Evolutionary conservation across 2,329 filamentous ascomycete genomes (phyloP), one percentile per base, ranked within the genome.

Genomic region (Scedosporium boydii): DNA sequence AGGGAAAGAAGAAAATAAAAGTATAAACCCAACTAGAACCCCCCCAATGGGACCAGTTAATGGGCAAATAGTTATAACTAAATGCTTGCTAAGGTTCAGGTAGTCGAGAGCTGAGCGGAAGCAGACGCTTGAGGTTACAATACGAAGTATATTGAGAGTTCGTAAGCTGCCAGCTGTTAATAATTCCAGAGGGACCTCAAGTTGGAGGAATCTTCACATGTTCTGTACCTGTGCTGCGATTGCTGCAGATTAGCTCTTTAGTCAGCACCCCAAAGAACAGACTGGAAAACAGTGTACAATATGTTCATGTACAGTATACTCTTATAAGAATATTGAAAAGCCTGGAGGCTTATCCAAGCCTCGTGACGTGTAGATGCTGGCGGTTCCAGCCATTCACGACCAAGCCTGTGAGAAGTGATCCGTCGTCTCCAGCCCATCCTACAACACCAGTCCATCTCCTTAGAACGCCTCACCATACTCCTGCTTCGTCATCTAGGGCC

Each of bases 401-500:
- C 16, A 34, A 60, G 59, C 46, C 16, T 51, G 44, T 27, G 26
- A 46, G 58, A n/a, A 51, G 27, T 34, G 27, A 38, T n/a, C 26
- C 55, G n/a, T 26, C 16, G 27, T 23, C 12, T 34, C 55, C 59
- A 55, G 44, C 26, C 23, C 59, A 59, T 46, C 29, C 59, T 18
- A 9, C 44, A 60, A 41, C n/a, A 27, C 38, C 38, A 26, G 21
- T 41, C 59, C 59, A 60, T 60, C 59, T 55, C 51, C 18, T 23
- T 23, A 23, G 51, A 51, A 23, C 44, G 27, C 44, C 59, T 46
- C 23, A 60, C 29, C 55, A n/a, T 38, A 27, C 48, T 16, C 34
- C 16, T 41, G 44, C 48, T 61, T 61, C 59, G 59, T 60, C 59
- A 53, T 60, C 59, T 41, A 34, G n/a, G 58, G 21, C 23, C 38